phyloP scores from a whole-genome alignment of 2,329 filamentous ascomycete genomes.

The Ampelomyces quisqualis region DNA sequence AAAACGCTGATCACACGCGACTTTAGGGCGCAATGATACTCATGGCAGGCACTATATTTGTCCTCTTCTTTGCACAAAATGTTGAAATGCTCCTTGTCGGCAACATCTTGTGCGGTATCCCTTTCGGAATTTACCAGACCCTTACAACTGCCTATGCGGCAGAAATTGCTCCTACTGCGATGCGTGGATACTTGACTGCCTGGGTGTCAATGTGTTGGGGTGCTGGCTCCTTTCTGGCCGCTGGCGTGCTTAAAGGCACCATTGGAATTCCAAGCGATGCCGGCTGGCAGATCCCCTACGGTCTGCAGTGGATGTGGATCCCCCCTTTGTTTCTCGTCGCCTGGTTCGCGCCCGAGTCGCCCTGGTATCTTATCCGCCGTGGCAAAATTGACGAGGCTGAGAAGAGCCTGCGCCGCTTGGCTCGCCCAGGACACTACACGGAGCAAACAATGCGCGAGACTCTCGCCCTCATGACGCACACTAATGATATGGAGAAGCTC shows the following conservation, averaged over 20 bases:
- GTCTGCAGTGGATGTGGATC: slow-evolving; percentile 75
- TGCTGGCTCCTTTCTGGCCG: slow-evolving; percentile 65
- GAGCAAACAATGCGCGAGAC: slow-evolving; percentile 54
- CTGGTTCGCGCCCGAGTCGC: slow-evolving; percentile 66
- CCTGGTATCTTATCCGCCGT: slow-evolving; percentile 71
- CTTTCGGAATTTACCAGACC: slow-evolving; percentile 46
- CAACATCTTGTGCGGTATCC: slow-evolving; percentile 29
- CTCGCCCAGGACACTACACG: slow-evolving; percentile 61
- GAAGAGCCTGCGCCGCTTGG: slow-evolving; percentile 63
- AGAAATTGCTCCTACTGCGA: slow-evolving; percentile 67
- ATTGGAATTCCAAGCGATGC: too few species aligned
- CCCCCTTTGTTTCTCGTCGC: slow-evolving; percentile 65
- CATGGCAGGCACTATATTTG: too few species aligned
- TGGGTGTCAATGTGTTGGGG: slow-evolving; percentile 49
- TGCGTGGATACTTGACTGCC: slow-evolving; percentile 57
- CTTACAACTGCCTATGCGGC: slow-evolving; percentile 48
- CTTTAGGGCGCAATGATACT: too few species aligned
- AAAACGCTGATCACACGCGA: too few species aligned
- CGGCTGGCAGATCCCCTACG: too few species aligned
- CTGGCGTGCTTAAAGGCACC: too few species aligned
- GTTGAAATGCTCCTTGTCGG: slow-evolving; percentile 18
- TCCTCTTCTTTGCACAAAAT: slow-evolving; percentile 25
- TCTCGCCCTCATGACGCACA: slow-evolving; percentile 87
- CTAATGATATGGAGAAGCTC: slow-evolving; percentile 74
- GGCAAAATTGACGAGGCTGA: slow-evolving; percentile 65